phyloP scores from a whole-genome alignment of 495 filamentous ascomycete species.

The Penicillium ochrochloron region DNA sequence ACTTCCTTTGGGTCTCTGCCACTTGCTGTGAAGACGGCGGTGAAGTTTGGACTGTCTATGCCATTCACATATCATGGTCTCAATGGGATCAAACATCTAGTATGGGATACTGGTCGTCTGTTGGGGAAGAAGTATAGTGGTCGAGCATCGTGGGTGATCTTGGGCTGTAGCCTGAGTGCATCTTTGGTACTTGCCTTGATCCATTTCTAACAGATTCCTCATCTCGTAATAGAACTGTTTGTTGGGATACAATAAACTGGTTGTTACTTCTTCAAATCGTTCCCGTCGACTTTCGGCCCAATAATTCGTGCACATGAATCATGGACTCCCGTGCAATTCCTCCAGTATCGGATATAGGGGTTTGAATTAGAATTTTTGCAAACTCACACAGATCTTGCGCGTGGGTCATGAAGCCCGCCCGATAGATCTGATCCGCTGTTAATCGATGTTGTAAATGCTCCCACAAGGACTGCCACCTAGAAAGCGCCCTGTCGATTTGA shows the following conservation, averaged over 20 bases:
- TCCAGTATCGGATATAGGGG: constrained; percentile 16
- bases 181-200: constrained; percentile 18
- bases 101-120: constrained; percentile 20
- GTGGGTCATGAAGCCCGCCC: constrained; percentile 24
- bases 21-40: constrained; percentile 56
- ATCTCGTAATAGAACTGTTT: too few relatives aligned
- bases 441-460: constrained; percentile 13
- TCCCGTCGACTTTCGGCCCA: not conserved
- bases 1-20: constrained; percentile 70
- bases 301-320: constrained; percentile 20
- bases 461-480: constrained; percentile 19
- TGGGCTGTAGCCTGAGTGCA: constrained; percentile 16
- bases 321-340: constrained; percentile 23
- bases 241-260: not conserved
- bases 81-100: constrained; percentile 25
- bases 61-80: constrained; percentile 25
- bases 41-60: constrained; percentile 58
- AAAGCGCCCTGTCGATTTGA: constrained; percentile 21
- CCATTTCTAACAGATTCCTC: too few relatives aligned
- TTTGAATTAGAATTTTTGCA: constrained; percentile 17
- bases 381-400: constrained; percentile 22
- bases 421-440: constrained; percentile 19
- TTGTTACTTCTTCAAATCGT: not conserved
- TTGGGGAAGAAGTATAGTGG: constrained; percentile 17
- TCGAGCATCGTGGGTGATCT: constrained; percentile 18